Conservation (phyloP, 257 asterid species). For the Solanum piurae region DNA sequence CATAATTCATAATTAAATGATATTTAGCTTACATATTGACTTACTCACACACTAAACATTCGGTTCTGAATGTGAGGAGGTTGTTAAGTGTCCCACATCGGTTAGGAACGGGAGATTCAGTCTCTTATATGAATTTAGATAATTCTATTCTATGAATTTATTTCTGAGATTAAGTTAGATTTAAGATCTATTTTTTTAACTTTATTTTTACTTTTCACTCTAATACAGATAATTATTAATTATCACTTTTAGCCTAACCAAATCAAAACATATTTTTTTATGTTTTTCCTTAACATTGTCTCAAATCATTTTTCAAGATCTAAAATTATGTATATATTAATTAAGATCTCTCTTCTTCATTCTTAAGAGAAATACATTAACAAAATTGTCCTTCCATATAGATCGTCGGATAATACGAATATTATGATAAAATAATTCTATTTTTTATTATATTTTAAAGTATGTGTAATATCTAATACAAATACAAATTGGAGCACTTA, state of each 20-base stretch:
- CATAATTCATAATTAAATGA: too few species aligned
- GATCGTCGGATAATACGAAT: accelerated
- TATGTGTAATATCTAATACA: background rate
- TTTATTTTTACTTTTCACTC: background rate
- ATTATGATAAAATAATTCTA: background rate
- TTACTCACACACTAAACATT: background rate
- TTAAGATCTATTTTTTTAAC: too few species aligned
- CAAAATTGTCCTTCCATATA: accelerated
- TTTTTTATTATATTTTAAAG: background rate
- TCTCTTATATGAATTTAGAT: too few species aligned
- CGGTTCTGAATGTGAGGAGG: background rate
- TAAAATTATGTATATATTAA: too few species aligned
- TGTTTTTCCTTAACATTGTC: background rate
- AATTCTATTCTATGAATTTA: too few species aligned
- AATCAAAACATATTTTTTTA: background rate
- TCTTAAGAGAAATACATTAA: accelerated
- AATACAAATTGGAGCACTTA: too few species aligned
- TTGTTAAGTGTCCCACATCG: background rate
- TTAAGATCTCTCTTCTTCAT: background rate
- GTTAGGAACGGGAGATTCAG: background rate
- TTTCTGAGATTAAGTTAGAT: too few species aligned
- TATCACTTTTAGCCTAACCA: too few species aligned
- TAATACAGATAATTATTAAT: too few species aligned
- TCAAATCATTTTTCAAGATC: too few species aligned
- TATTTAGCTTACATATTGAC: too few species aligned